A percentile compares a stretch with the other conserved stretches of the same genome.
phyloP scores from a whole-genome alignment of 345 rosid species.

The Populus deltoides region DNA sequence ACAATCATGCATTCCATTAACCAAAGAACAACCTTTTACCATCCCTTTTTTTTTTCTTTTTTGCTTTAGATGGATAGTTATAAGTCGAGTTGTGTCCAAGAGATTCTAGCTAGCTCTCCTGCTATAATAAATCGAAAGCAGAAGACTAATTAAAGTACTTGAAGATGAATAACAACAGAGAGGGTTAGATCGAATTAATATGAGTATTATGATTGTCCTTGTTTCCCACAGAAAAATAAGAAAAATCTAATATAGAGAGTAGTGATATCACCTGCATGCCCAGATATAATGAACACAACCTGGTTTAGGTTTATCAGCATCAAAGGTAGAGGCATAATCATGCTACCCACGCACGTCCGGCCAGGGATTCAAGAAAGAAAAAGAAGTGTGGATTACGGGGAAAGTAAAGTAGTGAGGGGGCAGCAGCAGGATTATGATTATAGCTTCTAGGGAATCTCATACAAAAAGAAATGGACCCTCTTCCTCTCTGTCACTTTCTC shows the following conservation, averaged over 20 bases:
- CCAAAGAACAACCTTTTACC: neutral
- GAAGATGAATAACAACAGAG: neutral
- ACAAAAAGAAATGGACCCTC: constrained; percentile 22
- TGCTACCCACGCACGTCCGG: constrained; percentile 12
- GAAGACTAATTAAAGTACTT: neutral
- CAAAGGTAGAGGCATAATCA: neutral
- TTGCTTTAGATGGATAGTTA: neutral
- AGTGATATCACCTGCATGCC: constrained; percentile 5
- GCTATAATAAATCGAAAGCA: constrained; percentile 4
- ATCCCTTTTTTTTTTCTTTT: neutral
- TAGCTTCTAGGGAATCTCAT: constrained; percentile 42
- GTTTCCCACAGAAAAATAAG: neutral
- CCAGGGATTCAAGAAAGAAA: constrained; percentile 12
- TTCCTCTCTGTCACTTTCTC: neutral
- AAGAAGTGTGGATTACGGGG: constrained; percentile 22
- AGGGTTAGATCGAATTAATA: neutral
- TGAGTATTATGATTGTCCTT: neutral
- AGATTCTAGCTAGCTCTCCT: neutral
- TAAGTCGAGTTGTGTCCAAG: neutral
- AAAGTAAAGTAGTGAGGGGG: constrained; percentile 27
- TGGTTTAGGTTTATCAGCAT: neutral
- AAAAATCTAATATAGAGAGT: neutral
- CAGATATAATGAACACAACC: neutral
- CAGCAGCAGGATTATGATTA: constrained; percentile 23
- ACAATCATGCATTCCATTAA: neutral